These are phyloP conservation scores for Phytopythium litorale DNA, from an alignment of 352 stramenopile genomes.

Conservation along the genomic window DNA sequence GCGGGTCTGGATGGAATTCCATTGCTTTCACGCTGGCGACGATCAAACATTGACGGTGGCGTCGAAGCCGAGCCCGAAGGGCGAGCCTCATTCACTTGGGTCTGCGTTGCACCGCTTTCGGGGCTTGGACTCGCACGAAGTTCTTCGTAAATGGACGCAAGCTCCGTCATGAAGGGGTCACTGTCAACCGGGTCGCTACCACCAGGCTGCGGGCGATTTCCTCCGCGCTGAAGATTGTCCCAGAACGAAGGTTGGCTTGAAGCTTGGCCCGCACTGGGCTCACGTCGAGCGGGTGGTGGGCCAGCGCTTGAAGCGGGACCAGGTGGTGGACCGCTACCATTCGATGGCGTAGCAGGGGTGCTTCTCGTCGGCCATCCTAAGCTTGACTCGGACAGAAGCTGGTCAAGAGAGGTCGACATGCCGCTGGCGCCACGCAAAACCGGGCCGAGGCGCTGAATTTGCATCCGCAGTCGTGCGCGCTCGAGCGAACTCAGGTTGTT, in stretches of 20 bases:
- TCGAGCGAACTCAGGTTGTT: slow-evolving; percentile 20
- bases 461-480: slow-evolving; percentile 16
- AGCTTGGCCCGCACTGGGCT: not conserved
- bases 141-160: not conserved
- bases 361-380: not conserved
- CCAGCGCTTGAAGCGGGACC: not conserved
- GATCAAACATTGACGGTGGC: not conserved
- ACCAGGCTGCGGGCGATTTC: not conserved
- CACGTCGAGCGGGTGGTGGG: not conserved
- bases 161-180: not conserved
- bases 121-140: not conserved
- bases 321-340: not conserved
- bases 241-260: not conserved
- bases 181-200: not conserved
- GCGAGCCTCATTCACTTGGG: not conserved
- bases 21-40: not conserved
- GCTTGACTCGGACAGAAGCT: slow-evolving; percentile 1
- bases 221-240: not conserved
- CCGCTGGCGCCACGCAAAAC: slow-evolving; percentile 12
- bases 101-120: not conserved
- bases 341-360: not conserved
- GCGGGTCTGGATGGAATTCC: not conserved
- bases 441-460: slow-evolving; percentile 18
- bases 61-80: not conserved
- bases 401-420: slow-evolving; percentile 7